Evolutionary conservation across 148 eudicot species (phyloP).

Genomic region (Cornus florida): DNA sequence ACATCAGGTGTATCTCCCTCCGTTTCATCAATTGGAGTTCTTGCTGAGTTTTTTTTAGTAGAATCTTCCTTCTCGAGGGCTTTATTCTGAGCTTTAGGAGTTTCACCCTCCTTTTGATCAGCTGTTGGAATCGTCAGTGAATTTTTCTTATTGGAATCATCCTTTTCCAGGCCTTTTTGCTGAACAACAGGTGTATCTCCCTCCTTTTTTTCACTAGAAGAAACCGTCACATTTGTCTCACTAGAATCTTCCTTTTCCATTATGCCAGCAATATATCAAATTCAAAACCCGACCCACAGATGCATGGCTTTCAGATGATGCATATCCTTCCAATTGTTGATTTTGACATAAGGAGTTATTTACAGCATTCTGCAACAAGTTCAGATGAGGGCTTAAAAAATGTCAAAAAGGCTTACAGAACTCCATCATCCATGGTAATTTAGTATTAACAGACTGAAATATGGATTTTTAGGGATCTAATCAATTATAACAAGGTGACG

Average conservation of each 20-base stretch:
- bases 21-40: no score
- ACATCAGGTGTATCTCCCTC: no score
- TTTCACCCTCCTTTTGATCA: constrained; percentile 3
- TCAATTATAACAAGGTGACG: neutral
- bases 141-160: neutral
- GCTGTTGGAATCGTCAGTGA: neutral
- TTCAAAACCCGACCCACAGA: neutral
- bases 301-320: constrained; percentile 2
- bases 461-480: neutral
- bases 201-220: neutral
- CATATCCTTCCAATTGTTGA: neutral
- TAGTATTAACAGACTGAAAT: neutral
- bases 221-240: neutral
- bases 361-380: constrained; percentile 1
- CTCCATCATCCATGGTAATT: neutral
- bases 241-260: constrained; percentile 14
- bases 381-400: neutral
- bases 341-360: neutral
- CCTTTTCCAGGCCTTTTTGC: constrained; percentile 12
- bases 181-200: neutral
- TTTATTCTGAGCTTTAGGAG: no score
- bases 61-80: no score
- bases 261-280: neutral
- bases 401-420: neutral
- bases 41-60: no score